Evolutionary conservation across 2,329 filamentous ascomycete genomes (phyloP).

Genomic region (Ophidiomyces ophidiicola): DNA sequence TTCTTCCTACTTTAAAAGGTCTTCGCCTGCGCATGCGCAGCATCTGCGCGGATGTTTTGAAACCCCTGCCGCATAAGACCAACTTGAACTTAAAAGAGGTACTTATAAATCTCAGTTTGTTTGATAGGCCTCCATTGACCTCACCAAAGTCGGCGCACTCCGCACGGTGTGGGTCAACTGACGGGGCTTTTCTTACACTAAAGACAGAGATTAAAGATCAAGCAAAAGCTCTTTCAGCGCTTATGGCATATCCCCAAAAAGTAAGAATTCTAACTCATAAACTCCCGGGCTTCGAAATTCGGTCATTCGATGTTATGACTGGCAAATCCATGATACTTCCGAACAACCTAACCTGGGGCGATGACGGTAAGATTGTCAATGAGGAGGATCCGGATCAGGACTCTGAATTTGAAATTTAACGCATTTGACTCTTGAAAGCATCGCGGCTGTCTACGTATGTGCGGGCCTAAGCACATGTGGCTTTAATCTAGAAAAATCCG

Average conservation of each 20-base stretch:
- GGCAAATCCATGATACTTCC: background rate
- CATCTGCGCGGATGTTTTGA: conserved; percentile 5
- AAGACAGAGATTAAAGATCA: conserved; percentile 2
- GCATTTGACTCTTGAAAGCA: too few relatives aligned
- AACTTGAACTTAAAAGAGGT: background rate
- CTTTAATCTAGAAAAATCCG: too few relatives aligned
- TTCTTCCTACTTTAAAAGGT: conserved; percentile 3
- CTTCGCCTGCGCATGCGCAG: conserved; percentile 7
- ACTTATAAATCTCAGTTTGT: conserved; percentile 8
- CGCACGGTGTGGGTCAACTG: background rate
- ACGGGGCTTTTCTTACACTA: background rate
- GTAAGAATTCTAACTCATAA: conserved; percentile 1
- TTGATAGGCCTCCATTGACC: background rate
- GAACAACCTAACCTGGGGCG: background rate
- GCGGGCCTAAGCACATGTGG: too few relatives aligned
- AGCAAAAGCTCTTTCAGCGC: background rate
- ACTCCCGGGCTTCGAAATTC: background rate
- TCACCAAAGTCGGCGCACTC: conserved; percentile 2
- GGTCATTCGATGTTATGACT: conserved; percentile 5
- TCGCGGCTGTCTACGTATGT: too few relatives aligned
- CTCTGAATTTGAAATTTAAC: background rate
- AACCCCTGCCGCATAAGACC: background rate
- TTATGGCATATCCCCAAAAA: background rate
- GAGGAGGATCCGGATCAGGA: background rate
- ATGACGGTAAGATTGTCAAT: conserved; percentile 1